A percentile compares a stretch with the other conserved stretches of the same genome.
These are phyloP conservation scores for Hordeum vulgare DNA, from an alignment of 176 grass and related monocot species.

Conservation along the genomic window DNA sequence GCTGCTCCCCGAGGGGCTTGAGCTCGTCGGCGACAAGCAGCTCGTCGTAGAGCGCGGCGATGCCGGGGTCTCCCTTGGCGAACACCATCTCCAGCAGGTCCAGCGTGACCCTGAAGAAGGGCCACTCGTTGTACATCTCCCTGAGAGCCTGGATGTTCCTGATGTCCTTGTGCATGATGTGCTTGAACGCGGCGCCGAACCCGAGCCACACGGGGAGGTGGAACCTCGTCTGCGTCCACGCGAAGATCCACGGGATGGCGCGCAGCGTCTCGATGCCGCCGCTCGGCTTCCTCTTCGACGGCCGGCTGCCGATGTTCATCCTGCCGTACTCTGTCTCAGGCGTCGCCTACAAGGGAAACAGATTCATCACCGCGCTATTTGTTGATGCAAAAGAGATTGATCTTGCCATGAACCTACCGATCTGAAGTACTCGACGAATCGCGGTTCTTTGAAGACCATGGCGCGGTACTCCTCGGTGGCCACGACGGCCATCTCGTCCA, in stretches of 20 bases:
- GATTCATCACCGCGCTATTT: not conserved
- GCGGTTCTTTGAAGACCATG: constrained; percentile 50
- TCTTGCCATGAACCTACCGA: constrained; percentile 28
- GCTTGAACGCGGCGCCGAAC: constrained; percentile 61
- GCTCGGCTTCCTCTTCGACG: constrained; percentile 63
- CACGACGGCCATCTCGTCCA: constrained; percentile 78
- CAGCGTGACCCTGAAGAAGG: constrained; percentile 85
- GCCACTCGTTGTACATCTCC: constrained; percentile 87
- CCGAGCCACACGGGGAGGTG: constrained; percentile 93
- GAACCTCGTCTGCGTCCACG: constrained; percentile 93
- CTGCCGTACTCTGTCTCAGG: constrained; percentile 70
- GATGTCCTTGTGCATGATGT: constrained; percentile 50
- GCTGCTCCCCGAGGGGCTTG: constrained; percentile 47
- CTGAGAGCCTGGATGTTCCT: constrained; percentile 53
- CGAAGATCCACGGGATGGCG: constrained; percentile 96
- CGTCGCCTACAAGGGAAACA: constrained; percentile 38
- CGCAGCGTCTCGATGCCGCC: constrained; percentile 79
- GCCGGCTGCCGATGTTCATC: constrained; percentile 93
- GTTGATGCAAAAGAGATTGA: too few relatives aligned
- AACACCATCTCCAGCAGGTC: constrained; percentile 97
- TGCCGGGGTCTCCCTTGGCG: constrained; percentile 83
- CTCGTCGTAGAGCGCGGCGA: constrained; percentile 64
- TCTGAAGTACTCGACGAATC: constrained; percentile 87
- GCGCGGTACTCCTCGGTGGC: constrained; percentile 69
- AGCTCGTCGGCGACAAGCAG: constrained; percentile 62